These are phyloP conservation scores for Ceratocystis cacaofunesta DNA, from an alignment of 2,329 filamentous ascomycete genomes.

Conservation along the genomic window DNA sequence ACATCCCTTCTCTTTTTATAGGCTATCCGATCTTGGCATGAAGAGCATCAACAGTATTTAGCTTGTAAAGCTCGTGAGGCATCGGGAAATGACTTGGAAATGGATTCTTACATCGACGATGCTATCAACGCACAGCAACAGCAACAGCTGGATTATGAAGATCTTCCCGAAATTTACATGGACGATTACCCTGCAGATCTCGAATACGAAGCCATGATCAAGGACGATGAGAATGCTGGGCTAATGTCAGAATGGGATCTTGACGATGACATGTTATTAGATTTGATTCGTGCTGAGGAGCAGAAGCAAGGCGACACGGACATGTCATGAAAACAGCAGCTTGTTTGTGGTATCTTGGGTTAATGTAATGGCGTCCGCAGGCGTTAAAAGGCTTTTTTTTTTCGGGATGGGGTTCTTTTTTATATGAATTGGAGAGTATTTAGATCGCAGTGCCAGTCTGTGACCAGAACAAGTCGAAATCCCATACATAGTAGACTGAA, in stretches of 20 bases:
- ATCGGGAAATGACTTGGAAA: constrained; percentile 5
- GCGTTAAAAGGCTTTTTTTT: background rate
- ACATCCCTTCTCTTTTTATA: background rate
- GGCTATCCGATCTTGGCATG: constrained; percentile 16
- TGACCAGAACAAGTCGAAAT: background rate
- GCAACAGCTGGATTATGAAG: constrained; percentile 2
- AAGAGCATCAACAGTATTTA: constrained; percentile 18
- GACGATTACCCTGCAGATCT: constrained; percentile 13
- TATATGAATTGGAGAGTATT: background rate
- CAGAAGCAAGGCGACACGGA: constrained; percentile 19
- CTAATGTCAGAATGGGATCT: constrained; percentile 17
- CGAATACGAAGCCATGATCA: constrained; percentile 10
- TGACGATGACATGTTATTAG: constrained; percentile 25
- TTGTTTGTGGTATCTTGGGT: background rate
- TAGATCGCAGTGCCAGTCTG: background rate
- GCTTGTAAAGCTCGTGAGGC: constrained; percentile 16
- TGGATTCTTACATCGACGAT: constrained; percentile 16
- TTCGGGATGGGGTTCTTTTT: background rate
- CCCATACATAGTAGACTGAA: background rate
- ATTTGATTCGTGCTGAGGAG: constrained; percentile 38
- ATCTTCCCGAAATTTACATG: constrained; percentile 10
- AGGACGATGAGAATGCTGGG: background rate
- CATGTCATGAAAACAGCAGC: constrained; percentile 9
- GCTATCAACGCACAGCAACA: constrained; percentile 7
- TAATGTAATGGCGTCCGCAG: background rate